Evolutionary conservation across 139 green algal species (phyloP).

Genomic region (Volvox africanus): DNA sequence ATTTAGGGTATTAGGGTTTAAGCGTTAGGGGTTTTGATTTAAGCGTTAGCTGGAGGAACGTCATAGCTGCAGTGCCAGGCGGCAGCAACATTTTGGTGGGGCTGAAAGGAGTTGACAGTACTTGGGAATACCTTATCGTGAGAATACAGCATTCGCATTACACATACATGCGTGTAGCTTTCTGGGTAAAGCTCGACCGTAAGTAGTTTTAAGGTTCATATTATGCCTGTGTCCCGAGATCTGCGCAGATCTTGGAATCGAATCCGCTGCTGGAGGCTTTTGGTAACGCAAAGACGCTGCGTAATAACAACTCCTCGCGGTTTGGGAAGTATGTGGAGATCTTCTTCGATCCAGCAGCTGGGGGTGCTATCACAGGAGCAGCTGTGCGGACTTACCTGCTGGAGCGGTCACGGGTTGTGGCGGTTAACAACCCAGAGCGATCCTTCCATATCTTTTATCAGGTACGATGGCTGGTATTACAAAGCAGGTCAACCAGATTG

Average conservation of each 20-base stretch:
- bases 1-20: too few species aligned
- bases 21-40: too few species aligned
- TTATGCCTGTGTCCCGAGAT: too few species aligned
- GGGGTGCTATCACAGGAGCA: slow-evolving; percentile 85
- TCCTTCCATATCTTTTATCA: slow-evolving; percentile 99
- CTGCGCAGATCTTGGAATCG: slow-evolving; percentile 87
- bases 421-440: slow-evolving; percentile 91
- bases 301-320: slow-evolving; percentile 61
- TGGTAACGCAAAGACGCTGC: slow-evolving; percentile 98
- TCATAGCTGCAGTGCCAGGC: background rate
- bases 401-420: slow-evolving; percentile 93
- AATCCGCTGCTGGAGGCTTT: slow-evolving; percentile 99
- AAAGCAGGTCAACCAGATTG: too few species aligned
- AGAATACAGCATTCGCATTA: too few species aligned
- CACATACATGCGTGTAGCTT: too few species aligned
- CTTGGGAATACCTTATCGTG: background rate
- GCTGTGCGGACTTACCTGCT: slow-evolving; percentile 97
- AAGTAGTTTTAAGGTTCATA: too few species aligned
- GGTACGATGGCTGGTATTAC: slow-evolving; percentile 47
- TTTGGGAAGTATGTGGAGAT: slow-evolving; percentile 97
- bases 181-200: too few species aligned
- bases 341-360: slow-evolving; percentile 83
- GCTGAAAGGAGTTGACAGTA: background rate
- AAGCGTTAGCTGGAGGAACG: too few species aligned
- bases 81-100: background rate